Conservation (phyloP, 768 basidiomycete genomes). For the Psilocybe cubensis region DNA sequence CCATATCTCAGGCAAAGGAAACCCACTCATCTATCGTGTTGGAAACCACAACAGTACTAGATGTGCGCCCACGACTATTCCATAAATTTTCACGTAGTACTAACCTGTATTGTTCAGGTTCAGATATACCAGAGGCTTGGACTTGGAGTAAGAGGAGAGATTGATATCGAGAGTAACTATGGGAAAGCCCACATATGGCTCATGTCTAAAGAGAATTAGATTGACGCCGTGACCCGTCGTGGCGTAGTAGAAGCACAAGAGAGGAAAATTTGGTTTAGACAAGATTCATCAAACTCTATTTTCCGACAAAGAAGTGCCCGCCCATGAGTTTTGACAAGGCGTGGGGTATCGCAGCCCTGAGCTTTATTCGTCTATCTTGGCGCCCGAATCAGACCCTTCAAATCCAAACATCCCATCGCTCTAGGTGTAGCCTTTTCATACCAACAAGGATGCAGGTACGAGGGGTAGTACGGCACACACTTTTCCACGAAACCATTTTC, state of each 20-base stretch:
- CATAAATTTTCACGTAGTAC: not conserved
- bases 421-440: no score
- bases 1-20: constrained; percentile 20
- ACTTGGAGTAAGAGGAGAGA: constrained; percentile 22
- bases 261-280: no score
- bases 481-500: no score
- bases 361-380: no score
- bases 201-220: constrained; percentile 19
- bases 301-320: no score
- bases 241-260: not conserved
- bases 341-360: no score
- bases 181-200: constrained; percentile 17
- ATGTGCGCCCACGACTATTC: constrained; percentile 20
- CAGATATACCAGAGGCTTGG: constrained; percentile 21
- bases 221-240: not conserved
- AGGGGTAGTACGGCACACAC: no score
- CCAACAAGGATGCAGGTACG: no score
- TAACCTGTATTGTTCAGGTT: constrained; percentile 9
- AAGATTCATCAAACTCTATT: no score
- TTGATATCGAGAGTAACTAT: constrained; percentile 17
- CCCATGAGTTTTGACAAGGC: no score
- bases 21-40: constrained; percentile 22
- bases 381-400: no score
- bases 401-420: no score
- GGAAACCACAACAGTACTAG: constrained; percentile 30